Base-by-base conservation (phyloP, 2,329 filamentous ascomycete genomes). In the Cercospora citrullina region DNA sequence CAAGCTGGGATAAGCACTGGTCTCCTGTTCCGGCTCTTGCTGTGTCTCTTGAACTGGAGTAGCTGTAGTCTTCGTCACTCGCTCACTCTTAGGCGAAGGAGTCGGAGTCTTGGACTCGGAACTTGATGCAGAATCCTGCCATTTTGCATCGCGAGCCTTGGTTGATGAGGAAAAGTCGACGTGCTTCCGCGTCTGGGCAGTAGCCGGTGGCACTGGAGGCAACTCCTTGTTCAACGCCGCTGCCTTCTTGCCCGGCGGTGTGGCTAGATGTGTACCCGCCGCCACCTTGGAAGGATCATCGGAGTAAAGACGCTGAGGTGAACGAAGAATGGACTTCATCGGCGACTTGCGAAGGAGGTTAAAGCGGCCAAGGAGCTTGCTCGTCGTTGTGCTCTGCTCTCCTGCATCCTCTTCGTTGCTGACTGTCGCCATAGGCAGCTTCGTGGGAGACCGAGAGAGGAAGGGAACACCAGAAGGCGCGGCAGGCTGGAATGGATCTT, bases 81-180 rank as follows among this genome's bases (percentile, higher is more conserved):
- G 60, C 4, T 69, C 63, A 18, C 36, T 59, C 31, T 72, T 73
- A 28, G 72, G 70, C n/a, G 73, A 71, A 8, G 66, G 78, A 74
- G 58, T 79, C 70, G 66, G 76, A 74, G 58, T 72, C 72, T 66
- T 73, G 51, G 66, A 75, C 2, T 73, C 73, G 4, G 70, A 74
- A 48, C 69, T 71, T 36, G 65, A 63, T 23, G 63, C 71, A 14
- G 68, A 58, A n/a, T 71, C 69, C 18, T 71, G 57, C 16, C 53
- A 61, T 31, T 77, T 78, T 18, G 79, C 75, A 18, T 77, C 72
- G 9, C 75, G 75, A 67, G 68, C 78, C 73, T 77, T 81, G 71
- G 71, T 91, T 86, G 39, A 79, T 1, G 89, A 90, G 0, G 91
- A 93, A 75, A 96, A 97, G 61, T 91, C 89, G 39, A 96, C 92